phyloP scores from a whole-genome alignment of 2,329 filamentous ascomycete genomes.

The Fusarium goolgardi region DNA sequence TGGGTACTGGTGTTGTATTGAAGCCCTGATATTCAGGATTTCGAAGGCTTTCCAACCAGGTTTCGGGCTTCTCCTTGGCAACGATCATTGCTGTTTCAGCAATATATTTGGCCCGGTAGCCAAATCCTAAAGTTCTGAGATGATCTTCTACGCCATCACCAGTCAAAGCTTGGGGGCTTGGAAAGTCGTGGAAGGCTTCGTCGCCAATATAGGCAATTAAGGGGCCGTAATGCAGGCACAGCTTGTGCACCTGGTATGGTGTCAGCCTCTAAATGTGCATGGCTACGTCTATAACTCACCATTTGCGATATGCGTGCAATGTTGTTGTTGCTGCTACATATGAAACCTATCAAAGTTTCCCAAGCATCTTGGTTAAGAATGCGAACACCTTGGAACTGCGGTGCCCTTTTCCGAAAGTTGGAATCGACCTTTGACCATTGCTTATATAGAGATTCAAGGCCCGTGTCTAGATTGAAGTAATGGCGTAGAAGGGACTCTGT shows the following conservation, averaged over 20 bases:
- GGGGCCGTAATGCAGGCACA: conserved; percentile 87
- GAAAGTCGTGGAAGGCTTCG: conserved; percentile 87
- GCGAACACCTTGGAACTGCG: conserved; percentile 88
- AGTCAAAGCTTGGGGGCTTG: conserved; percentile 77
- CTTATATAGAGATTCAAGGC: conserved; percentile 80
- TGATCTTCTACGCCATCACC: conserved; percentile 80
- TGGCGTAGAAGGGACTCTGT: conserved; percentile 79
- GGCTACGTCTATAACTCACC: conserved; percentile 60
- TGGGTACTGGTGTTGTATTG: conserved; percentile 57
- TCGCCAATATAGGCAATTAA: conserved; percentile 77
- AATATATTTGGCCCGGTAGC: conserved; percentile 94
- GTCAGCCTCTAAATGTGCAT: neutral
- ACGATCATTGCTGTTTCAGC: conserved; percentile 85
- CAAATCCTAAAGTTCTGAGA: conserved; percentile 87
- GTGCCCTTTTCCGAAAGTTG: conserved; percentile 90
- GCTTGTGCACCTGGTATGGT: conserved; percentile 74
- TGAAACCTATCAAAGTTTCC: conserved; percentile 94
- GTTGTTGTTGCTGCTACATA: conserved; percentile 99
- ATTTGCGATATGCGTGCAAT: conserved; percentile 95
- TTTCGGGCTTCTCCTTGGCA: conserved; percentile 70
- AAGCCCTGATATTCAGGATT: conserved; percentile 79
- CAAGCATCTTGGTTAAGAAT: conserved; percentile 96
- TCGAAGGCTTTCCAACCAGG: conserved; percentile 81
- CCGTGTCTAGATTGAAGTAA: conserved; percentile 88
- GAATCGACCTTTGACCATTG: conserved; percentile 88